phyloP scores from a whole-genome alignment of 371 early-diverging fungal genomes.

The Saksenaea vasiformis region DNA sequence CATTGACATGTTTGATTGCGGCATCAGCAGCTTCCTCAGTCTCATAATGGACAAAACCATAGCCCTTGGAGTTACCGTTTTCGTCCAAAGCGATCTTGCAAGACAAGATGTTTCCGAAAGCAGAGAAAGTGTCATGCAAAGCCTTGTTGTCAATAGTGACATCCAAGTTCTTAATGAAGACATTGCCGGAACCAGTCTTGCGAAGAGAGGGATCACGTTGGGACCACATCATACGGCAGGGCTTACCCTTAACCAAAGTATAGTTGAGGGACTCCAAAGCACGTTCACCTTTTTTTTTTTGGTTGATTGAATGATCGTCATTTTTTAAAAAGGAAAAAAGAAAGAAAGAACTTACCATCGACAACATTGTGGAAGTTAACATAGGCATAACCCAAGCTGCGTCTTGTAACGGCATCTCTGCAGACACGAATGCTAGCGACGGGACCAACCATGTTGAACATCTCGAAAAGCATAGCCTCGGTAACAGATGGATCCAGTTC shows the following conservation, averaged over 20 bases:
- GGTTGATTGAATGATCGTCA: conserved; percentile 4
- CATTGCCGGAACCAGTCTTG: conserved; percentile 92
- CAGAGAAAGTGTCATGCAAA: conserved; percentile 93
- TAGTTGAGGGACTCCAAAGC: conserved; percentile 95
- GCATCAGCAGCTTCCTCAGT: conserved; percentile 80
- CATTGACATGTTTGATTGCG: conserved; percentile 92
- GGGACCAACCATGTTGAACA: conserved; percentile 93
- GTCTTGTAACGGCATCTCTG: conserved; percentile 95
- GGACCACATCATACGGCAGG: conserved; percentile 99
- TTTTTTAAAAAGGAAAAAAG: conserved; percentile 13
- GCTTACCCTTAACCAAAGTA: conserved; percentile 86
- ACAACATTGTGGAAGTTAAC: conserved; percentile 87
- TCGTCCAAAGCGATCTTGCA: conserved; percentile 90
- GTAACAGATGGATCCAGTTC: conserved; percentile 93
- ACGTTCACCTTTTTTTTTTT: conserved; percentile 68
- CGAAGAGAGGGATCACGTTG: conserved; percentile 97
- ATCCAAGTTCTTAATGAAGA: conserved; percentile 99
- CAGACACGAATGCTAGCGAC: conserved; percentile 97
- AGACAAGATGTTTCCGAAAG: conserved; percentile 91
- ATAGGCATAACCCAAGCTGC: conserved; percentile 96
- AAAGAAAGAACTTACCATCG: conserved; percentile 55
- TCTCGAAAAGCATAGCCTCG: conserved; percentile 95
- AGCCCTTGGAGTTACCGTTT: conserved; percentile 84
- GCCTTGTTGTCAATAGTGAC: conserved; percentile 94
- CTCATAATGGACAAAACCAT: conserved; percentile 97